Base-by-base conservation (phyloP, 352 stramenopile species). In the Phytophthora ohioensis region DNA sequence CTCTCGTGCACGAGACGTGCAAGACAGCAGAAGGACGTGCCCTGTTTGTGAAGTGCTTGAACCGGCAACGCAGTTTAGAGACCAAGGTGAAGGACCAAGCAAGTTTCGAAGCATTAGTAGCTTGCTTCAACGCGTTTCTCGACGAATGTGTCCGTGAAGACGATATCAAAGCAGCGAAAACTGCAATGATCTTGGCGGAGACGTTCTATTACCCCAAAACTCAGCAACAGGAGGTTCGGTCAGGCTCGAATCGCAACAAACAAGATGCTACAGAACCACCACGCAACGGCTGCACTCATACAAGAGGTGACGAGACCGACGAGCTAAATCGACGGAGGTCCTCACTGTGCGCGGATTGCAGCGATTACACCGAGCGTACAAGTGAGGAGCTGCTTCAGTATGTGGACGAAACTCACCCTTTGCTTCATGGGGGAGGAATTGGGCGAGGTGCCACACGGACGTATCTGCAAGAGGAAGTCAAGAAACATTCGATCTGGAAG, bases 121-220 rank as follows among this genome's bases (percentile, higher is more conserved):
- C 67, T 32, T 94, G 87, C 61, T 94, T 93, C 47, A 69, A 91
- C 57, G 76, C 75, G 9, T 96, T 94, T 58, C 67, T 96, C 1
- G 80, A 91, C 58, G 78, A 88, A 35, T 96, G 88, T 48, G 78
- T 93, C 15, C 82, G 73, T 35, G 80, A 94, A 57, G 85, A 93
- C 49, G 87, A 96, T 59, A 81, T 94, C 45, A 94, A 94, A 62
- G 85, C 87, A 2, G 87, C 88, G 47, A 96, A 96, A 75, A 96
- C 87, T 1, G 88, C 88, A 34, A 96, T 96, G 85, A 96, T 96
- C 41, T 76, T 96, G 30, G 85, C 88, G 1, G 88, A 94, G 51
- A 96, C 88, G 2, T 96, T 96, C 48, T 96, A 94, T 46, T 61
- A 69, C 10, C 73, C 73, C 3, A 80, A 77, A 52, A 31, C 38